These are phyloP conservation scores for Fusarium foetens DNA, from an alignment of 2,329 filamentous ascomycete genomes.

Conservation along the genomic window DNA sequence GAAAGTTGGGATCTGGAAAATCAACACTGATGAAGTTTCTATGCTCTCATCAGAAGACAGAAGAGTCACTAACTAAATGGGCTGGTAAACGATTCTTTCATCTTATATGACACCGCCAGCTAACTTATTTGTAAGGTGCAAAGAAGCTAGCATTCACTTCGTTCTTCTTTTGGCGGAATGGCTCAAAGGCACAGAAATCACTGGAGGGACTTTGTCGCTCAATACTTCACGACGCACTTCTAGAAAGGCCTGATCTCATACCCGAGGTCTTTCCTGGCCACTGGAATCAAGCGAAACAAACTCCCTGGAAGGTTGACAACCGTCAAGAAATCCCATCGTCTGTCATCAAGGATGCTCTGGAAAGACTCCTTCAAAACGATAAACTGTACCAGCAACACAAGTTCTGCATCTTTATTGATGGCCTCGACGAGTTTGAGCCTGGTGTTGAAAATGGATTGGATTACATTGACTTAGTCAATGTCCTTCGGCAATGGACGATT, in stretches of 20 bases:
- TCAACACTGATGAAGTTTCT: slow-evolving; percentile 1
- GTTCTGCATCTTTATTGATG: background rate
- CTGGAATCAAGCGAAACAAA: accelerated
- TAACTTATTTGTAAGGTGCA: accelerated
- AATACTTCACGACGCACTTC: accelerated
- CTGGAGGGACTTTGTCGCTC: background rate
- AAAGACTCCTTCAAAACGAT: accelerated
- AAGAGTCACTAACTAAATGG: background rate
- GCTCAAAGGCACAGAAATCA: background rate
- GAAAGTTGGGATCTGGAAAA: background rate
- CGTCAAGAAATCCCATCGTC: accelerated
- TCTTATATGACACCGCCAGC: background rate
- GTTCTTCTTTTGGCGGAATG: background rate
- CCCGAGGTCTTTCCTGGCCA: accelerated
- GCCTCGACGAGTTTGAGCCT: background rate
- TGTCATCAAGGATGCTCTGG: accelerated
- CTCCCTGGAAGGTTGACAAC: accelerated
- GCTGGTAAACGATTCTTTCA: background rate
- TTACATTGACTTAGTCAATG: accelerated
- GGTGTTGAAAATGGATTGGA: background rate
- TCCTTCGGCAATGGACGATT: background rate
- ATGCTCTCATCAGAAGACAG: background rate
- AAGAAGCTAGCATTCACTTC: background rate
- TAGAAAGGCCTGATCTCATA: background rate
- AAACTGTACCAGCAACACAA: accelerated